A percentile compares a stretch with the other conserved stretches of the same genome.
These are phyloP conservation scores for Saccharomyces hybrid DNA, from an alignment of 1,139 yeast genomes.

Conservation along the genomic window DNA sequence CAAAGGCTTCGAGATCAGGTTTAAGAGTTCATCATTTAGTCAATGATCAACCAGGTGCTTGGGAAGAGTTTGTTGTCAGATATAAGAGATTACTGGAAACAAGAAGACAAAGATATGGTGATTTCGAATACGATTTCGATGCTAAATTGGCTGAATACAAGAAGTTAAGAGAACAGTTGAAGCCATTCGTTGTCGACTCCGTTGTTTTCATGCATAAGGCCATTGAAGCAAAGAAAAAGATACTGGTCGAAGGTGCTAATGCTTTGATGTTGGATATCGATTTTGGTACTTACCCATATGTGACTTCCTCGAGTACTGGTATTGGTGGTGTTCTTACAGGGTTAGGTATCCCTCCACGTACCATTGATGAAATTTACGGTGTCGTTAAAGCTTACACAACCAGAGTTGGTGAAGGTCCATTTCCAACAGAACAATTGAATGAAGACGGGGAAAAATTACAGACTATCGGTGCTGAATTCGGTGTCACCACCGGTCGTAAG, in stretches of 20 bases:
- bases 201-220: constrained; percentile 87
- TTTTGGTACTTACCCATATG: constrained; percentile 97
- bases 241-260: constrained; percentile 95
- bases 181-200: constrained; percentile 91
- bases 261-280: constrained; percentile 97
- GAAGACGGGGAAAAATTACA: constrained; percentile 82
- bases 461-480: constrained; percentile 87
- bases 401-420: constrained; percentile 98
- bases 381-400: constrained; percentile 98
- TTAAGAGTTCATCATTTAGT: constrained; percentile 93
- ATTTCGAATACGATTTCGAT: constrained; percentile 79
- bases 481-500: constrained; percentile 98
- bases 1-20: constrained; percentile 96
- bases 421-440: constrained; percentile 96
- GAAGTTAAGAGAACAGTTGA: constrained; percentile 60
- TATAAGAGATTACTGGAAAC: constrained; percentile 72
- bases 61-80: constrained; percentile 82
- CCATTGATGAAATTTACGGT: constrained; percentile 77
- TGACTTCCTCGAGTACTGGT: constrained; percentile 91
- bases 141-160: constrained; percentile 74
- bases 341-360: constrained; percentile 84
- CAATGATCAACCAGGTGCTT: constrained; percentile 79
- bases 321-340: constrained; percentile 98
- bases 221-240: constrained; percentile 66
- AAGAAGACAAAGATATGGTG: constrained; percentile 85